Evolutionary conservation across 306 rosid species (phyloP).

Genomic region (Vachellia pachyceras): DNA sequence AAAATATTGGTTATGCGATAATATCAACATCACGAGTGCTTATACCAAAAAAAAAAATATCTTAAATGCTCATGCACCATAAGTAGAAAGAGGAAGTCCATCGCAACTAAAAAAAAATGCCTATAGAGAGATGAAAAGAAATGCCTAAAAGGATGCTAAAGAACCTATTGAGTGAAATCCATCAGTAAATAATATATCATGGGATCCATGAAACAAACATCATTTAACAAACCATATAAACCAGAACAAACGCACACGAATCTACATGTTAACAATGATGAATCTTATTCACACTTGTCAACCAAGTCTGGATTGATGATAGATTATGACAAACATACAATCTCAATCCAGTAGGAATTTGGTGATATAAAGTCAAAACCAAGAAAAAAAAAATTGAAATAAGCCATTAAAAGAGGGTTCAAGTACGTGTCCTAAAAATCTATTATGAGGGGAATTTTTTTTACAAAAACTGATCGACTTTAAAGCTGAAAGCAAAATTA

Average conservation of each 20-base stretch:
- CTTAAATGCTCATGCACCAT: no score
- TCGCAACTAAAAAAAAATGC: no score
- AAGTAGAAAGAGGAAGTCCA: no score
- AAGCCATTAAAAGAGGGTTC: constrained; percentile 32
- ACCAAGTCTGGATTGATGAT: neutral
- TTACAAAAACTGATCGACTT: constrained; percentile 35
- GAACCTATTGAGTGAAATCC: no score
- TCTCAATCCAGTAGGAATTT: neutral
- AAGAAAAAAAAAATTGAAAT: neutral
- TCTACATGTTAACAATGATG: neutral
- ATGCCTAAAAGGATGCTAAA: no score
- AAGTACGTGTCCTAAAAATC: constrained; percentile 6
- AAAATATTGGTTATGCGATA: no score
- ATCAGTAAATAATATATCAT: no score
- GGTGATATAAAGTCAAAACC: neutral
- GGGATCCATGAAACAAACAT: no score
- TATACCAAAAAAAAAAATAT: no score
- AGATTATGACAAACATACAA: neutral
- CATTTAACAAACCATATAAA: neutral
- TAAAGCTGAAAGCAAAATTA: constrained; percentile 48
- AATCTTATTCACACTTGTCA: neutral
- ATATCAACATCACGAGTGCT: no score
- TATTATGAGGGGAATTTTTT: neutral
- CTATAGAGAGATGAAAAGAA: no score
- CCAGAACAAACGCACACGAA: neutral